phyloP scores from a whole-genome alignment of 2,329 filamentous ascomycete species.

The Fusarium luffae region DNA sequence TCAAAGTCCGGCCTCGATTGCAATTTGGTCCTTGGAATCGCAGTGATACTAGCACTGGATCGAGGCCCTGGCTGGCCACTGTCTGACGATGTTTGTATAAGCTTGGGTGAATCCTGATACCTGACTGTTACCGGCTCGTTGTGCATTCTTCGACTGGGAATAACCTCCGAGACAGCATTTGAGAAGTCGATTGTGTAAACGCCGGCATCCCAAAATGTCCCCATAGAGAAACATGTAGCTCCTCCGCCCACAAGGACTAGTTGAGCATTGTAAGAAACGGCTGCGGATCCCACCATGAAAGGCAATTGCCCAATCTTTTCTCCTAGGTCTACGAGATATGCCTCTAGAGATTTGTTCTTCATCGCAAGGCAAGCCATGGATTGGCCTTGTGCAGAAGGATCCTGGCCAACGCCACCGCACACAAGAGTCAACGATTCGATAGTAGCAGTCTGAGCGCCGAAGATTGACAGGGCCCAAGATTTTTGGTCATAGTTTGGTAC shows the following conservation, averaged over 20 bases:
- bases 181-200: slow-evolving; percentile 57
- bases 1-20: slow-evolving; percentile 67
- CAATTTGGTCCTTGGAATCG: slow-evolving; percentile 65
- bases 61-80: not conserved
- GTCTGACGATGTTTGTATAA: slow-evolving; percentile 30
- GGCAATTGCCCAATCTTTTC: slow-evolving; percentile 54
- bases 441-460: slow-evolving; percentile 48
- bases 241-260: slow-evolving; percentile 80
- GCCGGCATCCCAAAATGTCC: slow-evolving; percentile 81
- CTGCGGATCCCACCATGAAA: slow-evolving; percentile 76
- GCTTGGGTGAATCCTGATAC: slow-evolving; percentile 46
- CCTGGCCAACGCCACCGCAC: slow-evolving; percentile 50
- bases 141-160: not conserved
- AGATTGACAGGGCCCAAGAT: slow-evolving; percentile 43
- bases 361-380: slow-evolving; percentile 38
- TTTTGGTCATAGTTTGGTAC: slow-evolving; percentile 7
- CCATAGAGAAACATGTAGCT: slow-evolving; percentile 91
- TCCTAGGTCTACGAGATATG: slow-evolving; percentile 4
- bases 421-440: slow-evolving; percentile 39
- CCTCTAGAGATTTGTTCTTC: slow-evolving; percentile 45
- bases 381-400: slow-evolving; percentile 46
- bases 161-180: not conserved
- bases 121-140: slow-evolving; percentile 14
- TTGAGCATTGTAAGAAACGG: slow-evolving; percentile 59
- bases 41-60: slow-evolving; percentile 37